Evolutionary conservation across 2,329 filamentous ascomycete genomes (phyloP), one percentile per base, ranked within the genome.

Genomic region (Sporothrix dimorphospora): DNA sequence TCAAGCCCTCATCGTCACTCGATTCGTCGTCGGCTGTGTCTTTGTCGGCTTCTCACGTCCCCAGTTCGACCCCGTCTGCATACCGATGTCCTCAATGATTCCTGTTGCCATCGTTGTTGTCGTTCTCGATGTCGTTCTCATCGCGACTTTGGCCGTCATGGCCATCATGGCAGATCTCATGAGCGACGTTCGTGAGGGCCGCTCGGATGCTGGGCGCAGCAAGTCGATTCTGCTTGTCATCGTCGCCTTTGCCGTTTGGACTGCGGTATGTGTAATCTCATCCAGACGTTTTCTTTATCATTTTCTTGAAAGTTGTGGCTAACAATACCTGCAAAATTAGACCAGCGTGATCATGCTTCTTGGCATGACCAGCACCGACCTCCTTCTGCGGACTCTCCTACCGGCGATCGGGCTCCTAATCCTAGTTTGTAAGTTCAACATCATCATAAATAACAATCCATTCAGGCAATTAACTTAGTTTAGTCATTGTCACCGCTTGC

Each of bases 1-100:
- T n/a, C 87, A 88, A 75, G 77, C 81, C 12, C 75, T 86, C 19
- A 74, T 90, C 9, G 76, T 84, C 59, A 76, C 80, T 21, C 84
- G 88, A 34, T 83, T 89, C 53, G 78, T 86, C n/a, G 76, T 88
- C 12, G 88, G 87, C 14, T 85, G 80, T 34, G 82, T 87, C 4
- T 87, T 88, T 73, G 83, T 87, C 19, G 87, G 83, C n/a, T 82
- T 88, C 68, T 85, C 87, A 34, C 81, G 85, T 55, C 82, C 85
- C 7, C 83, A 87, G 72, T 85, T 87, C 74, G 81, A 83, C 47
- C 82, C 83, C 19, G 84, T 86, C 40, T 90, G 88, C 76, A 81
- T 87, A 19, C 82, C 86, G 24, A 79, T 79, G 34, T 85, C 84
- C 11, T 82, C 83, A 5, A 72, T 84, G 38, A 75, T 83, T 53